Conservation (phyloP, 129 eudicot species). For the Ambrosia trifida region DNA sequence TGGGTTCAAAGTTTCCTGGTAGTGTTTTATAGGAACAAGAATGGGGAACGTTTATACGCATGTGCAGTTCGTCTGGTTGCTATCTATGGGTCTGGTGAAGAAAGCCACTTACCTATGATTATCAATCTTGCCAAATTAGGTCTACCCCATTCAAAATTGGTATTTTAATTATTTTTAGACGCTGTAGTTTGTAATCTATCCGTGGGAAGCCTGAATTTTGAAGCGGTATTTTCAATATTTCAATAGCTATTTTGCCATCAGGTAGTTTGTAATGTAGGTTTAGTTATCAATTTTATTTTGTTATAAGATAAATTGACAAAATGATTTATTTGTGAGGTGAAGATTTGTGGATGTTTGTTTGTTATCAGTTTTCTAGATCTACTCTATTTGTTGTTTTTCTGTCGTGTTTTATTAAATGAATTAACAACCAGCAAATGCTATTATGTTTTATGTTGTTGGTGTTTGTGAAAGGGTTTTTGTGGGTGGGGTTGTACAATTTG, state of each 20-base stretch:
- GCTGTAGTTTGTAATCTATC: background rate
- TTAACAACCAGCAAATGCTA: too few relatives aligned
- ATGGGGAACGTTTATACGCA: slow-evolving; percentile 59
- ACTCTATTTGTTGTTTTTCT: too few relatives aligned
- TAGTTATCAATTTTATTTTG: too few relatives aligned
- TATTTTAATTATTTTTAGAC: too few relatives aligned
- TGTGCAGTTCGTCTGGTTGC: slow-evolving; percentile 97
- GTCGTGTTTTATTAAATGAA: too few relatives aligned
- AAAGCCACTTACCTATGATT: slow-evolving; percentile 82
- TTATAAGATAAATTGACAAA: too few relatives aligned
- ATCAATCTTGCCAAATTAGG: slow-evolving; percentile 73
- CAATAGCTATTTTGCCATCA: background rate
- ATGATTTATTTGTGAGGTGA: too few relatives aligned
- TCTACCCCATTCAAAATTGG: slow-evolving; percentile 70
- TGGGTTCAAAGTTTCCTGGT: slow-evolving; percentile 19
- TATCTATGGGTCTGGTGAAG: slow-evolving; percentile 99
- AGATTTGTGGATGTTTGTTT: too few relatives aligned
- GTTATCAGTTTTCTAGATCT: too few relatives aligned
- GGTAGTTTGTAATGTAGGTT: too few relatives aligned
- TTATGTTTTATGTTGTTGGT: too few relatives aligned
- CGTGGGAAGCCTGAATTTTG: background rate
- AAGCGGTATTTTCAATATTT: background rate
- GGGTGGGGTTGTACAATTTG: slow-evolving; percentile 53
- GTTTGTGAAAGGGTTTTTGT: too few relatives aligned
- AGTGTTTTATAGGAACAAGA: slow-evolving; percentile 50